Percentiles rank a stretch among this genome's conserved stretches.
phyloP scores from a whole-genome alignment of 2,329 filamentous ascomycete species.

The Trichoderma gracile region DNA sequence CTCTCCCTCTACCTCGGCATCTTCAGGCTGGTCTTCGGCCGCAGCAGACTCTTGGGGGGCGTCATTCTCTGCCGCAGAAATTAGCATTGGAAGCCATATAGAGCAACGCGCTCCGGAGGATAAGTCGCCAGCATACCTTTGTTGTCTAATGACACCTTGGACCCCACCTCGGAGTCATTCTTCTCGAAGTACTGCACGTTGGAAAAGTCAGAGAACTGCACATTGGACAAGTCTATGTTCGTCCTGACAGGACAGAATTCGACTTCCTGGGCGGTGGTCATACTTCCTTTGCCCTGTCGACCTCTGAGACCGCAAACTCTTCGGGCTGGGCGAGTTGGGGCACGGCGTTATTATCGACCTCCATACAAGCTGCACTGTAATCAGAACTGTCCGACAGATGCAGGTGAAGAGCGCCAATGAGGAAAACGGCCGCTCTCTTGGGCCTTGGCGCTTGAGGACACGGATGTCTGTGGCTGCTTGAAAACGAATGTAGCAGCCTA shows the following conservation, averaged over 20 bases:
- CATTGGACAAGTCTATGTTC: constrained; percentile 41
- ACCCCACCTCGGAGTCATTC: constrained; percentile 35
- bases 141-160: constrained; percentile 23
- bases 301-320: constrained; percentile 31
- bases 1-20: constrained; percentile 22
- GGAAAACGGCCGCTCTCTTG: constrained; percentile 27
- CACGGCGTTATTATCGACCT: constrained; percentile 39
- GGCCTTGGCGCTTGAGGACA: constrained; percentile 28
- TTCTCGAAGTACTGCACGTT: constrained; percentile 45
- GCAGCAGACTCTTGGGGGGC: constrained; percentile 11
- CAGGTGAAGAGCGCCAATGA: constrained; percentile 32
- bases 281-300: constrained; percentile 43
- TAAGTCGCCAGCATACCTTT: constrained; percentile 9
- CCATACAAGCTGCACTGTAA: constrained; percentile 36
- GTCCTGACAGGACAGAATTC: constrained; percentile 45
- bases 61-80: not conserved
- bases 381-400: constrained; percentile 40
- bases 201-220: constrained; percentile 48
- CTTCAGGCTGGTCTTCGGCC: constrained; percentile 23
- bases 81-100: constrained; percentile 4
- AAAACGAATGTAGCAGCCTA: constrained; percentile 24
- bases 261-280: constrained; percentile 43
- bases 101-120: not conserved
- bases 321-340: constrained; percentile 34
- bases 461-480: constrained; percentile 24